phyloP scores from a whole-genome alignment of 1,284 basidiomycete species.

The Rhodotorula sp. region DNA sequence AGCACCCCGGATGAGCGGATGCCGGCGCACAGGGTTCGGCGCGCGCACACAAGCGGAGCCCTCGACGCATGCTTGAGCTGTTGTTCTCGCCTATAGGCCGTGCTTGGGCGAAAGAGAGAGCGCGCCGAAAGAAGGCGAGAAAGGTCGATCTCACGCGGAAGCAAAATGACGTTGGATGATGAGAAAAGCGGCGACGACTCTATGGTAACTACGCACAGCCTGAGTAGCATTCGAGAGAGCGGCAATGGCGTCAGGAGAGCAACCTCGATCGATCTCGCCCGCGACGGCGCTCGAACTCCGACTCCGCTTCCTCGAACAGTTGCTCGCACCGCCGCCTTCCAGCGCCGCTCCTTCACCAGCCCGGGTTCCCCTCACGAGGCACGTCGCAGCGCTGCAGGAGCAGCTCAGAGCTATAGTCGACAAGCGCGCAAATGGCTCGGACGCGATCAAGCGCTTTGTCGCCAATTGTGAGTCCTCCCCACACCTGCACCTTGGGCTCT shows the following conservation, averaged over 20 bases:
- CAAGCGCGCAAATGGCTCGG: constrained; percentile 19
- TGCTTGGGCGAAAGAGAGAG: background rate
- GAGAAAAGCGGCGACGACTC: background rate
- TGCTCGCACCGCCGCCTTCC: constrained; percentile 24
- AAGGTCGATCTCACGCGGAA: no score
- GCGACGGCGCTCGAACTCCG: constrained; percentile 43
- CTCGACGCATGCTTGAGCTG: background rate
- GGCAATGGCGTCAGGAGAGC: no score
- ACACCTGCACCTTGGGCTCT: background rate
- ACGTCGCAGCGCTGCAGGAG: constrained; percentile 16
- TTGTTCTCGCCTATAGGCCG: background rate
- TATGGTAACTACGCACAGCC: background rate
- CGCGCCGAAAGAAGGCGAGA: background rate
- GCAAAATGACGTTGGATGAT: background rate
- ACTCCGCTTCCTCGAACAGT: constrained; percentile 43
- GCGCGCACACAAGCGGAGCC: background rate
- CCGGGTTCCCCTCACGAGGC: constrained; percentile 30
- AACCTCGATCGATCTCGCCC: constrained; percentile 7
- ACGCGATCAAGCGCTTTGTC: constrained; percentile 43
- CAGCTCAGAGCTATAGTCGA: constrained; percentile 33
- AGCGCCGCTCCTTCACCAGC: background rate
- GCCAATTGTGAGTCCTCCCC: constrained; percentile 37
- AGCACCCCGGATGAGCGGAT: no score
- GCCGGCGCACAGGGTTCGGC: background rate
- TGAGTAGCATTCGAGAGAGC: no score